Evolutionary conservation across 23 red algal species (phyloP).

Genomic region (Gracilaria gracilis): DNA sequence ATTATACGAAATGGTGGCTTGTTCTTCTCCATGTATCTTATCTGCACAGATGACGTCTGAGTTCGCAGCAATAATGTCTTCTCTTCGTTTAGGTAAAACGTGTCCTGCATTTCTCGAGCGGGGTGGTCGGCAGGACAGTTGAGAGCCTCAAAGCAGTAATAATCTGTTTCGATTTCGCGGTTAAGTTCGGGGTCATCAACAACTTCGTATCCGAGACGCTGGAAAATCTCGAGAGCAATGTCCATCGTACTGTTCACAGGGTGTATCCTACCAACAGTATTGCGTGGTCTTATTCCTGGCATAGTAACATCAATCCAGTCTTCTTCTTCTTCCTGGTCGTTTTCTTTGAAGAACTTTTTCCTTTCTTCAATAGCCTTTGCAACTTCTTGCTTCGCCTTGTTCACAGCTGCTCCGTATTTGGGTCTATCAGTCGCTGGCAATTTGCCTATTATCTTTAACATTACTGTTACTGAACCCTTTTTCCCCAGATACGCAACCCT

Average conservation of each 20-base stretch:
- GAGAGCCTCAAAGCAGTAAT: constrained; percentile 84
- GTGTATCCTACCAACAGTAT: constrained; percentile 61
- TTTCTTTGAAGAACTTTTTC: constrained; percentile 42
- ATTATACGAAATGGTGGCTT: constrained; percentile 83
- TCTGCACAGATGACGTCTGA: constrained; percentile 83
- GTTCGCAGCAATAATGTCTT: constrained; percentile 67
- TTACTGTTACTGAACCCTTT: constrained; percentile 72
- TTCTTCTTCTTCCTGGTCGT: constrained; percentile 16
- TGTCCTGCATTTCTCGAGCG: constrained; percentile 90
- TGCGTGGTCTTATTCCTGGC: constrained; percentile 57
- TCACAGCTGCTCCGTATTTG: constrained; percentile 70
- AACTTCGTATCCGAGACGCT: constrained; percentile 71
- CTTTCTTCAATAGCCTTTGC: constrained; percentile 32
- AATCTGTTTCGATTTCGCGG: constrained; percentile 85
- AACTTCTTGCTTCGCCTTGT: constrained; percentile 72
- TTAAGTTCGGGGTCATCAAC: constrained; percentile 74
- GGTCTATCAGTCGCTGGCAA: constrained; percentile 63
- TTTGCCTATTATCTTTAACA: constrained; percentile 73
- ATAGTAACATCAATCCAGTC: constrained; percentile 86
- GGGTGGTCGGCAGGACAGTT: constrained; percentile 85
- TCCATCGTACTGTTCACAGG: constrained; percentile 79
- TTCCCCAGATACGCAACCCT: constrained; percentile 78
- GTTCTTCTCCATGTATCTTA: constrained; percentile 85
- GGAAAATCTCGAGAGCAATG: constrained; percentile 67
- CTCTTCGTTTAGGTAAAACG: constrained; percentile 71